Evolutionary conservation across 257 asterid genomes (phyloP), one percentile per base, ranked within the genome.

Genomic region (Fraxinus excelsior): DNA sequence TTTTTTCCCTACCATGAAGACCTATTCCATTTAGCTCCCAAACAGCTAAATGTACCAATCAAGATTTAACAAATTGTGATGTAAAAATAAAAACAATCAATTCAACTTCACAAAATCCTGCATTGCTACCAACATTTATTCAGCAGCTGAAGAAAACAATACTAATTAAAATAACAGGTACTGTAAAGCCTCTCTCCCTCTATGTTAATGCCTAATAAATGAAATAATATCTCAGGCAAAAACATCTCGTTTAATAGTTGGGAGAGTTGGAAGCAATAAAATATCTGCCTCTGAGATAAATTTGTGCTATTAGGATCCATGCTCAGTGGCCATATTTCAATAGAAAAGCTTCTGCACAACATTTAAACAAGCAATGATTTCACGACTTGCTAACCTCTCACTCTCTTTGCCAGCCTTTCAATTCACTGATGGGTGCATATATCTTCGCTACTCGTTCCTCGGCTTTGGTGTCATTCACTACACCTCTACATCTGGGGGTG

Each of bases 391-490:
- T 34, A 69, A 77, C 85, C 86, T 81, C 49, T 87, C 80, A 89
- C 75, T 93, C 94, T 68, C 92, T 97, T 32, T 82, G 74, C 96
- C 97, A 96, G 78, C 88, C 97, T 75, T 84, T 79, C 85, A 96
- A 79, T 82, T 96, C 97, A 79, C 87, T 79, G 29, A 74, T 69
- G 29, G 97, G 91, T 69, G 89, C 99, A 81, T 73, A 79, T 18
- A 83, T 81, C 82, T 92, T 90, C 62, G 88, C 82, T 31, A 85
- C 85, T 80, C 96, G 86, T 82, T 91, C 96, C 81, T 91, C 96
- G 7, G 96, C 90, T 71, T 96, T 97, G 32, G 85, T 79, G 51
- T 96, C 99, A 78, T 96, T 96, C 74, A 96, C 99, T 11, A 96
- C 86, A 81, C 99, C 96, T 23, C 98, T 94, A 77, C 99, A 96